Evolutionary conservation across 768 basidiomycete genomes (phyloP), one percentile per base, ranked within the genome.

Genomic region (Coprinopsis sp.): DNA sequence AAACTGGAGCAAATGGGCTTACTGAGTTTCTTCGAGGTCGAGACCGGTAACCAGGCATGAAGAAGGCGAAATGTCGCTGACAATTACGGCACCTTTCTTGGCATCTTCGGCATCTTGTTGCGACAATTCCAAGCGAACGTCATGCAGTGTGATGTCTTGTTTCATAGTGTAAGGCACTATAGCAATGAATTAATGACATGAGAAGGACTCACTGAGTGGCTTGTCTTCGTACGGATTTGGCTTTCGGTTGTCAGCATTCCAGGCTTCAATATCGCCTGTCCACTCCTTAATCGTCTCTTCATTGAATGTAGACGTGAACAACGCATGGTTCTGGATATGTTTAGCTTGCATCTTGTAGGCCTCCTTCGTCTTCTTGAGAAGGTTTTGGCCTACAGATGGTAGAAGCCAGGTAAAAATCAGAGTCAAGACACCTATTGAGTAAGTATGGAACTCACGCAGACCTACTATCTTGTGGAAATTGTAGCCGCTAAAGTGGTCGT

Each of bases 391-490:
- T 37, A 22, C 18, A 31, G 34, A 47, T 42, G n/a, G n/a, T n/a
- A n/a, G n/a, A n/a, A n/a, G n/a, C n/a, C n/a, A n/a, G n/a, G n/a
- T n/a, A n/a, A 24, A 43, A 19, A 23, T 7, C 1, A 8, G 7
- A 41, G 14, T 21, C n/a, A 16, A 44, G 22, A 31, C 16, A 45
- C 28, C n/a, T n/a, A n/a, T n/a, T n/a, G n/a, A 23, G 19, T 30
- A 16, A 19, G 24, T 23, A n/a, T 18, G 8, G 24, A n/a, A 38
- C 49, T 31, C 37, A 51, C 49, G 36, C 16, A 69, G 29, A 11
- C 44, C 37, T 3, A 55, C 31, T 0, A 53, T 36, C 38, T 65
- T 67, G 14, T 44, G 44, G 58, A 62, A 67, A 33, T 67, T 67
- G 37, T 51, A 55, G 22, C 55, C 51, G 0, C 49, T 54, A 44